Evolutionary conservation across 176 grass and related monocot species (phyloP).

Genomic region (Avena sativa): DNA sequence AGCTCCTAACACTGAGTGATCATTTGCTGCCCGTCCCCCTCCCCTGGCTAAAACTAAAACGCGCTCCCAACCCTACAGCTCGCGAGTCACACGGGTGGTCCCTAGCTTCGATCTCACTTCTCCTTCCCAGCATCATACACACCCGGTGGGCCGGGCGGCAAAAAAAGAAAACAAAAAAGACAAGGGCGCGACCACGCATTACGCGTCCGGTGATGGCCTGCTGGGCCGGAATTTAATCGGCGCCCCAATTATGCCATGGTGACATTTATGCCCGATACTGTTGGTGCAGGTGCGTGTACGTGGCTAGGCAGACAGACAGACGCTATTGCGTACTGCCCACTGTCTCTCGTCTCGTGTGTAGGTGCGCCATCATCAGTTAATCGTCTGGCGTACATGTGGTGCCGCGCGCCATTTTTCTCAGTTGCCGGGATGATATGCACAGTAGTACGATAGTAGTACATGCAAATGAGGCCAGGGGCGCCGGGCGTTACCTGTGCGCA

Average conservation of each 20-base stretch:
- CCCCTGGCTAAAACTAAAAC: not conserved
- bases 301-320: not conserved
- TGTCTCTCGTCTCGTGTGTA: not conserved
- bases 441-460: not conserved
- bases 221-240: not conserved
- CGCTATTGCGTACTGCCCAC: not conserved
- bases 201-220: not conserved
- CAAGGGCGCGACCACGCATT: not conserved
- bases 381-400: conserved; percentile 27
- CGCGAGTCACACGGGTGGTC: not conserved
- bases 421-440: not conserved
- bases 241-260: not conserved
- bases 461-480: too few relatives aligned
- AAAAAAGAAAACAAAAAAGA: not conserved
- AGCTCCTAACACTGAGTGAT: too few relatives aligned
- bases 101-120: not conserved
- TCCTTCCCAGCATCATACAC: not conserved
- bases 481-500: not conserved
- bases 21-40: not conserved
- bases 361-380: conserved; percentile 6
- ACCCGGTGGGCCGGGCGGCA: not conserved
- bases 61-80: not conserved
- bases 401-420: not conserved
- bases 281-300: conserved; percentile 11
- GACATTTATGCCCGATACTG: conserved; percentile 17